Conservation (phyloP, 1,284 basidiomycete genomes). For the Xerocomus nothofagi region DNA sequence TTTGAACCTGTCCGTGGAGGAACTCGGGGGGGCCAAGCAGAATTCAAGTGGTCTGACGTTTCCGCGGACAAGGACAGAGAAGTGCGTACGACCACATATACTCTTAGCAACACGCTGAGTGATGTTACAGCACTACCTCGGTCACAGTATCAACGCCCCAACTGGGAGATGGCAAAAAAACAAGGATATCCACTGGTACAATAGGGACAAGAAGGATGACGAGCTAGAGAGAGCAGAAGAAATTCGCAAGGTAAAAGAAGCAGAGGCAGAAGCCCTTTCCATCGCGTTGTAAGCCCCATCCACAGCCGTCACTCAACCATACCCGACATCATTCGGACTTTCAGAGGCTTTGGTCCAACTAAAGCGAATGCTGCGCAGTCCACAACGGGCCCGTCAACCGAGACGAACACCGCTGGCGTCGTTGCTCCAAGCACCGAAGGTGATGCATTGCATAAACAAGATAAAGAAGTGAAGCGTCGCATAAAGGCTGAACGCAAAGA, state of each 20-base stretch:
- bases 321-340: conserved; percentile 6
- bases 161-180: conserved; percentile 95
- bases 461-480: conserved; percentile 57
- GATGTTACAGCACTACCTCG: conserved; percentile 75
- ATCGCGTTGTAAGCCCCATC: conserved; percentile 64
- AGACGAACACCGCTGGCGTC: conserved; percentile 19
- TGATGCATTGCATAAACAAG: conserved; percentile 37
- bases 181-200: conserved; percentile 94
- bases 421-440: conserved; percentile 34
- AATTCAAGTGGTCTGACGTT: conserved; percentile 92
- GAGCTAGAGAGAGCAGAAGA: conserved; percentile 64
- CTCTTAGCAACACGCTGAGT: conserved; percentile 3
- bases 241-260: conserved; percentile 77
- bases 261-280: conserved; percentile 83
- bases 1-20: conserved; percentile 83
- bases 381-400: conserved; percentile 16
- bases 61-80: conserved; percentile 89
- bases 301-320: background rate
- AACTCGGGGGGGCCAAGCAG: conserved; percentile 84
- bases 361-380: conserved; percentile 39
- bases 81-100: conserved; percentile 43
- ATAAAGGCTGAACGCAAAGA: conserved; percentile 62
- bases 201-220: conserved; percentile 51
- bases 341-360: conserved; percentile 62
- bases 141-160: conserved; percentile 89